These are phyloP conservation scores for Panaeolus cyanescens DNA, from an alignment of 768 basidiomycete species.

Conservation along the genomic window DNA sequence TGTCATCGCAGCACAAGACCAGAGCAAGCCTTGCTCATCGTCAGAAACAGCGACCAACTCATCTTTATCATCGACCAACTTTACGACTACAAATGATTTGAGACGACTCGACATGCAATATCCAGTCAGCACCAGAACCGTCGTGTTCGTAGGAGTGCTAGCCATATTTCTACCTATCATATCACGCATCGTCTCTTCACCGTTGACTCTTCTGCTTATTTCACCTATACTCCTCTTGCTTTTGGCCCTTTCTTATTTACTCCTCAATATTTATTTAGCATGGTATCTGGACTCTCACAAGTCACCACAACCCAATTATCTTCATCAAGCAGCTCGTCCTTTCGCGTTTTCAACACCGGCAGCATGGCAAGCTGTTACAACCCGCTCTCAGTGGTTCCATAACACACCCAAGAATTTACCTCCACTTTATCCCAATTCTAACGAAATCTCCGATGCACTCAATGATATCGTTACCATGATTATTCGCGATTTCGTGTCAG, in stretches of 20 bases:
- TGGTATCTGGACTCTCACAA: constrained; percentile 56
- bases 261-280: constrained; percentile 56
- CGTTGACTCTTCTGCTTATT: constrained; percentile 62
- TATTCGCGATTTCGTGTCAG: constrained; percentile 83
- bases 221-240: constrained; percentile 58
- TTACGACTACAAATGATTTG: constrained; percentile 10
- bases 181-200: constrained; percentile 63
- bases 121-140: constrained; percentile 49
- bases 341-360: constrained; percentile 90
- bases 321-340: constrained; percentile 66
- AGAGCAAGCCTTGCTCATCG: neutral
- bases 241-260: constrained; percentile 51
- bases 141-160: constrained; percentile 56
- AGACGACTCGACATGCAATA: constrained; percentile 28
- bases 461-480: constrained; percentile 83
- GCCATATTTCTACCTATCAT: constrained; percentile 58
- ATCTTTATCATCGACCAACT: constrained; percentile 9
- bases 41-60: neutral
- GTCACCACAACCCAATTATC: constrained; percentile 30
- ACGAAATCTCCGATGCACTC: constrained; percentile 67
- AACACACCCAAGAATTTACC: constrained; percentile 67
- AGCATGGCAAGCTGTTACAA: constrained; percentile 91
- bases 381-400: constrained; percentile 88
- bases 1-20: neutral
- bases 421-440: constrained; percentile 64